Percentiles rank a stretch among this genome's conserved stretches.
These are phyloP conservation scores for Protea cynaroides DNA, from an alignment of 164 flowering plant species.

Conservation along the genomic window DNA sequence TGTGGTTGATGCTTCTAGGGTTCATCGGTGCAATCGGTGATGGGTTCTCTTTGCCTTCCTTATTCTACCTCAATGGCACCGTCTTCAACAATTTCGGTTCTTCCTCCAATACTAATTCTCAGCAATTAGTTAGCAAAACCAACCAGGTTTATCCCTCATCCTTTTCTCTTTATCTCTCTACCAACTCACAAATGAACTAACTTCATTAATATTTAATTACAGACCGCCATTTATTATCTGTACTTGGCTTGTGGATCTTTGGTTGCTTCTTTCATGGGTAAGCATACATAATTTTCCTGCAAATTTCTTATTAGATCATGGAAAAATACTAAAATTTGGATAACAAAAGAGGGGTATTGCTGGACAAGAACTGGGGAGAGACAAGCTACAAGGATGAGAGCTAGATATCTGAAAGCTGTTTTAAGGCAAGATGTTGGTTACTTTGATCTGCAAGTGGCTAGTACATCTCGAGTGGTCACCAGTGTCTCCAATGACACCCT, in stretches of 20 bases:
- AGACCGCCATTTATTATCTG: conserved; percentile 40
- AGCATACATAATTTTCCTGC: background rate
- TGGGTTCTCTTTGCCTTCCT: conserved; percentile 15
- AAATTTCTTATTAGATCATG: background rate
- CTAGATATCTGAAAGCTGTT: conserved; percentile 66
- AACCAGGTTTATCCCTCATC: conserved; percentile 8
- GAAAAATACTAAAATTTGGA: background rate
- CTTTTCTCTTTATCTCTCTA: background rate
- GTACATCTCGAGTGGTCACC: conserved; percentile 62
- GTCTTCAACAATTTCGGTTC: conserved; percentile 20
- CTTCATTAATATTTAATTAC: conserved; percentile 4
- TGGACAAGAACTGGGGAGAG: conserved; percentile 8
- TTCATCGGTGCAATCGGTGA: conserved; percentile 21
- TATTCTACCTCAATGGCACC: conserved; percentile 12
- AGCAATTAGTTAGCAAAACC: conserved; percentile 9
- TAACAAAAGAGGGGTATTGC: conserved; percentile 65
- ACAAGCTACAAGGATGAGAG: conserved; percentile 31
- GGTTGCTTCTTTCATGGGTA: conserved; percentile 34
- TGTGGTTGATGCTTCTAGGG: conserved; percentile 19
- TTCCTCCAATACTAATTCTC: conserved; percentile 7
- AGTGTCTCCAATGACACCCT: conserved; percentile 76
- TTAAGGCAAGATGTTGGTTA: conserved; percentile 79
- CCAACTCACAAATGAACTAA: too few relatives aligned
- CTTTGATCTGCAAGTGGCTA: conserved; percentile 68
- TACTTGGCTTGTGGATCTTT: conserved; percentile 41